Conservation (phyloP, 306 rosid genomes). For the Quercus gilva region DNA sequence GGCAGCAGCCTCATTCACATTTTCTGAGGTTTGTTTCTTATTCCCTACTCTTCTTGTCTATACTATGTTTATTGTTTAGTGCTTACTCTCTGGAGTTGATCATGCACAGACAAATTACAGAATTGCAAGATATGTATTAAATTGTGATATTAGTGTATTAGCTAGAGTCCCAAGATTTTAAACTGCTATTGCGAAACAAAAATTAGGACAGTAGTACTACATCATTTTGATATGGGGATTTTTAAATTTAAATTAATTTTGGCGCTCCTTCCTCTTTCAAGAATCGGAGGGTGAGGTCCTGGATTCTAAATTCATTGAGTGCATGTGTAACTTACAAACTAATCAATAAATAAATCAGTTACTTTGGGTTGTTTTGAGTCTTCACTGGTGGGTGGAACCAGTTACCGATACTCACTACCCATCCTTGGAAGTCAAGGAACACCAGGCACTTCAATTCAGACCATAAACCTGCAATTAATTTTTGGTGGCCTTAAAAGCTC, state of each 20-base stretch:
- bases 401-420: background rate
- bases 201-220: background rate
- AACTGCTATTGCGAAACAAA: background rate
- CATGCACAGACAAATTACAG: background rate
- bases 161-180: background rate
- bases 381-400: background rate
- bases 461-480: background rate
- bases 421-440: background rate
- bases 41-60: background rate
- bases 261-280: too few species aligned
- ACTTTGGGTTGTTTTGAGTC: background rate
- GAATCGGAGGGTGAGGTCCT: too few species aligned
- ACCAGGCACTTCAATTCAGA: background rate
- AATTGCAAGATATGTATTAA: background rate
- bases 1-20: slow-evolving; percentile 79
- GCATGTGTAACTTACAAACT: too few species aligned
- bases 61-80: slow-evolving; percentile 2
- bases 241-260: slow-evolving; percentile 32
- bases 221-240: background rate
- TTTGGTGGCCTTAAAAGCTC: background rate
- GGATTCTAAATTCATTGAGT: too few species aligned
- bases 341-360: too few species aligned
- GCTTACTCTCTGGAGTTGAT: slow-evolving; percentile 21
- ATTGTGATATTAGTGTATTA: background rate
- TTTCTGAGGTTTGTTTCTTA: slow-evolving; percentile 73